Percentiles rank a stretch among this genome's conserved stretches.
These are phyloP conservation scores for Rhodotorula toruloides DNA, from an alignment of 768 basidiomycete genomes.

Conservation along the genomic window DNA sequence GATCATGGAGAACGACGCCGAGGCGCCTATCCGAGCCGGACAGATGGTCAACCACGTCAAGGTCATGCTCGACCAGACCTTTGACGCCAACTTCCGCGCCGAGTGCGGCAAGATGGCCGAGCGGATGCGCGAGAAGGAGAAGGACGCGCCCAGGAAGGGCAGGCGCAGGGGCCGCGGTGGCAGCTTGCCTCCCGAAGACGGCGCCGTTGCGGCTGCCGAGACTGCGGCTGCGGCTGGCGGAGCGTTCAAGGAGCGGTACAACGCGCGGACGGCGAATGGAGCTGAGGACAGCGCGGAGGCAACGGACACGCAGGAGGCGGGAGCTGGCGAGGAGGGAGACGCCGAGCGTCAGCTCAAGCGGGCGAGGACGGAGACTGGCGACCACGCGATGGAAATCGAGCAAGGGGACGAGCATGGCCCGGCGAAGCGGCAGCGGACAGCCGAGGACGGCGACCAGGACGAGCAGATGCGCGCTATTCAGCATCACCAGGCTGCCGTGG, in stretches of 20 bases:
- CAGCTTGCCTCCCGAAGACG: slow-evolving; percentile 50
- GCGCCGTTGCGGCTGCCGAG: slow-evolving; percentile 39
- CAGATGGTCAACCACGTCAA: slow-evolving; percentile 77
- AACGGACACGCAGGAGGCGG: too few species aligned
- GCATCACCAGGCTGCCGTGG: neutral
- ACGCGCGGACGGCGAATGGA: neutral
- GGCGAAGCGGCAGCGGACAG: neutral
- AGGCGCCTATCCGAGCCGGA: slow-evolving; percentile 72
- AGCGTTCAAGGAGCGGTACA: neutral
- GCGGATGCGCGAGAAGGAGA: slow-evolving; percentile 53
- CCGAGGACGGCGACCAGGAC: slow-evolving; percentile 11
- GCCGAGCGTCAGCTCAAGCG: slow-evolving; percentile 26
- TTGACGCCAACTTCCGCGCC: slow-evolving; percentile 66
- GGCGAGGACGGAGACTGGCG: slow-evolving; percentile 1
- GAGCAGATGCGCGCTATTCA: slow-evolving; percentile 22
- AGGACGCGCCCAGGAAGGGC: slow-evolving; percentile 56
- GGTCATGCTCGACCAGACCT: slow-evolving; percentile 77
- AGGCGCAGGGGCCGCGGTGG: slow-evolving; percentile 52
- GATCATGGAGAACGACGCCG: slow-evolving; percentile 79
- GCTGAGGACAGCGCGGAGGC: too few species aligned
- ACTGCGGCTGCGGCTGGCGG: slow-evolving; percentile 21
- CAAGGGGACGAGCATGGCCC: slow-evolving; percentile 10
- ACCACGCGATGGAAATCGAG: neutral
- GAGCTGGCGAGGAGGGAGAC: slow-evolving; percentile 2
- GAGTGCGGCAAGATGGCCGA: slow-evolving; percentile 85